Evolutionary conservation across 148 eudicot species (phyloP).

Genomic region (Cornus controversa): DNA sequence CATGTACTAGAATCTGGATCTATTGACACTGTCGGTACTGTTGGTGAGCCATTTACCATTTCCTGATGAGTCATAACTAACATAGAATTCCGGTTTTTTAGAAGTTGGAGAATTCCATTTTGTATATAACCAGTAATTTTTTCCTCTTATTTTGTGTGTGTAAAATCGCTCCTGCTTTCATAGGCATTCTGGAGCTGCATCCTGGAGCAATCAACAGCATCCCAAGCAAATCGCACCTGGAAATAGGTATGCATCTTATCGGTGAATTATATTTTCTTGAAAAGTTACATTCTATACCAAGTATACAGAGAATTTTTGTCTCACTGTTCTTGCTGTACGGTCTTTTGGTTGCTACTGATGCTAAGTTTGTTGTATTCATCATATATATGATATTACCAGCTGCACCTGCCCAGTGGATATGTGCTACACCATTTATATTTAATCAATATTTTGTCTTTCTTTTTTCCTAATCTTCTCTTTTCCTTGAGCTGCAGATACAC

Average conservation of each 20-base stretch:
- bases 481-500: constrained; percentile 52
- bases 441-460: neutral
- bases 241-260: constrained; percentile 57
- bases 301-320: neutral
- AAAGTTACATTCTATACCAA: neutral
- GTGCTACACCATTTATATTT: neutral
- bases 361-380: neutral
- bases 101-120: neutral
- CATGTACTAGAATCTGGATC: constrained; percentile 89
- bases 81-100: neutral
- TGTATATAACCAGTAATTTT: neutral
- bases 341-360: neutral
- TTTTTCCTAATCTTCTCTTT: neutral
- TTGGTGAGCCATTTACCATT: constrained; percentile 47
- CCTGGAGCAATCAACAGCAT: constrained; percentile 97
- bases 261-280: neutral
- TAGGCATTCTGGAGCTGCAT: constrained; percentile 90
- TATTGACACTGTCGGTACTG: constrained; percentile 91
- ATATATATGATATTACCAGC: neutral
- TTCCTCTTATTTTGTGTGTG: too few relatives aligned
- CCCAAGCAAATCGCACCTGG: constrained; percentile 92
- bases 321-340: neutral
- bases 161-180: neutral
- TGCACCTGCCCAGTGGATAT: neutral
- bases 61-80: neutral